Percentiles rank a stretch among this genome's conserved stretches.
Conservation (phyloP, 306 rosid genomes). For the Hippophae rhamnoides region DNA sequence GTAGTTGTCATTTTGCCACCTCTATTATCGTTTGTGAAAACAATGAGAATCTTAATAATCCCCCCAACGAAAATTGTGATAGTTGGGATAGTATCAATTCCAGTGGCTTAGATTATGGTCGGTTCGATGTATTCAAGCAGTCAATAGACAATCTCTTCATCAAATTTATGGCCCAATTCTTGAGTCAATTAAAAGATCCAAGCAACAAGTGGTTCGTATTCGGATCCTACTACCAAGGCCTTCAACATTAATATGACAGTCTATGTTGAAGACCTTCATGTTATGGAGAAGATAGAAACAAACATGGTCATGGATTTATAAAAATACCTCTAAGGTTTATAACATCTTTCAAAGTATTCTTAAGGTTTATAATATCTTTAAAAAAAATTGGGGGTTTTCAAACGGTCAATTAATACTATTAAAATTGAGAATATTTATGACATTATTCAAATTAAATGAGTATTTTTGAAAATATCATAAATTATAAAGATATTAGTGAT, state of each 20-base stretch:
- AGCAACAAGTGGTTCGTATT: slow-evolving; percentile 39
- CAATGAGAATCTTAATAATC: slow-evolving; percentile 33
- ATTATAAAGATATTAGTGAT: no score
- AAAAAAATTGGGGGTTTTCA: no score
- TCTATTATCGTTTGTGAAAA: background rate
- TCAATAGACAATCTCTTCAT: slow-evolving; percentile 44
- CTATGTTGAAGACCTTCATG: slow-evolving; percentile 30
- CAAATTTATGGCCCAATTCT: slow-evolving; percentile 38
- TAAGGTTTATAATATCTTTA: no score
- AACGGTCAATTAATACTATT: no score
- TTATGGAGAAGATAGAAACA: background rate
- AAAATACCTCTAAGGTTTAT: no score
- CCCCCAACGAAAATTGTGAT: slow-evolving; percentile 39
- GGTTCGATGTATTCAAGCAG: slow-evolving; percentile 34
- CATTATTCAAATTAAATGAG: no score
- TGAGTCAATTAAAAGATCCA: slow-evolving; percentile 41
- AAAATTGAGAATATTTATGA: no score
- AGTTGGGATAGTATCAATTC: slow-evolving; percentile 38
- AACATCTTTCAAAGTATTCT: no score
- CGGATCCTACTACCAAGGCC: slow-evolving; percentile 44
- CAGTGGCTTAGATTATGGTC: slow-evolving; percentile 40
- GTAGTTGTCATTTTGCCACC: slow-evolving; percentile 1
- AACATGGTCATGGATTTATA: slow-evolving; percentile 1
- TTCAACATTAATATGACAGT: slow-evolving; percentile 42
- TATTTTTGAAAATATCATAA: no score